phyloP scores from a whole-genome alignment of 768 basidiomycete genomes.

The Hirschioporus abietinus region DNA sequence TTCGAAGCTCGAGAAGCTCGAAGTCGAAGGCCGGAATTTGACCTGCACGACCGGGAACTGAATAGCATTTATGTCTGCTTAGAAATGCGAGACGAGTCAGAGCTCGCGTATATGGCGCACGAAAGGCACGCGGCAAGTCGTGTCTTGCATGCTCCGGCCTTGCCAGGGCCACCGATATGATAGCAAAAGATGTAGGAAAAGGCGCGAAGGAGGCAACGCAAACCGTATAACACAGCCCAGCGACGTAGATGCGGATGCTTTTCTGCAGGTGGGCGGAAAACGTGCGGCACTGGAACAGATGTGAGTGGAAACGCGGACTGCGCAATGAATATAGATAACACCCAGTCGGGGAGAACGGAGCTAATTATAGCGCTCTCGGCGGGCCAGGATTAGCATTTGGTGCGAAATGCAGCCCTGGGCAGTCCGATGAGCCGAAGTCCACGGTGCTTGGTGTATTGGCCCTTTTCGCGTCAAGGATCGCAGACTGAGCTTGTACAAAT shows the following conservation, averaged over 20 bases:
- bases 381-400: slow-evolving; percentile 1
- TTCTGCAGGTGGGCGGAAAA: background rate
- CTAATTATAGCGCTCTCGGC: background rate
- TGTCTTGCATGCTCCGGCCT: background rate
- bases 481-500: background rate
- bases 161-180: background rate
- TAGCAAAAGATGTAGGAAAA: background rate
- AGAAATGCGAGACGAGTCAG: background rate
- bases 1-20: background rate
- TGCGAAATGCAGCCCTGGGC: background rate
- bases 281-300: background rate
- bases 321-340: too few relatives aligned
- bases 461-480: background rate
- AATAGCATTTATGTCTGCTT: background rate
- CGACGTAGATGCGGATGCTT: background rate
- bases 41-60: background rate
- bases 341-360: background rate
- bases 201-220: too few relatives aligned
- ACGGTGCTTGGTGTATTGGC: background rate
- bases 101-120: background rate
- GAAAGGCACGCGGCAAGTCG: background rate
- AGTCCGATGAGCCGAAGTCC: background rate
- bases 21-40: background rate
- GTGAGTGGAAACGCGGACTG: background rate
- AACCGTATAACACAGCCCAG: background rate